Evolutionary conservation across 2,329 filamentous ascomycete species (phyloP), one percentile per base, ranked within the genome.

Genomic region (Lasiodiplodia sp.): DNA sequence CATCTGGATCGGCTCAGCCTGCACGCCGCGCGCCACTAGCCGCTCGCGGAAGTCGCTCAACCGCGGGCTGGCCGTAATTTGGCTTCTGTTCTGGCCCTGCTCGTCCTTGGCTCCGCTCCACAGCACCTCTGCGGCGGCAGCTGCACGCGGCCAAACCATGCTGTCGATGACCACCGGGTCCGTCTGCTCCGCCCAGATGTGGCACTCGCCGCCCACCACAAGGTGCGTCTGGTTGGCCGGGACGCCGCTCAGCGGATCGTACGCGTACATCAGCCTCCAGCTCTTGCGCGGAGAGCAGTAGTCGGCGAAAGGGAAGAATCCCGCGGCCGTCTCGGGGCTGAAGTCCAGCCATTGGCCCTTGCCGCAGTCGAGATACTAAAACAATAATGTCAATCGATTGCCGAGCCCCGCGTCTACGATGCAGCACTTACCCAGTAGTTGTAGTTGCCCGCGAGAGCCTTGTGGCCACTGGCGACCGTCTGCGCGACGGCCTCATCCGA

Each of bases 241-340:
- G 4, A 97, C 84, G 56, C 87, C 87, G 2, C 82, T 84, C 3
- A 89, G 82, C 0, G 93, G 93, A 76, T 97, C 90, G 79, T 95
- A 92, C 23, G 88, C 87, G 84, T 97, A 97, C 69, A 95, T 86
- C 34, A 92, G 83, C 7, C 89, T 87, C 94, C 94, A 97, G 81
- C 87, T 92, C 83, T 97, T 93, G 75, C 85, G 85, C 1, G 94
- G 94, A 0, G 83, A 83, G 81, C 93, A 97, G 86, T 94, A 97
- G 82, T 96, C 93, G 69, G 83, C 81, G 82, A 92, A 97, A 0
- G 92, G 92, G 51, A 57, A 68, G 38, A 58, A 68, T 11, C 74
- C 71, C 21, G 83, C 72, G 18, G 85, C 80, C 1, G 79, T 79
- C 23, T 86, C 88, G 62, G 88, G 88, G 68, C 82, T 82, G 74